Base-by-base conservation (phyloP, 768 basidiomycete genomes). In the Lactarius vividus region DNA sequence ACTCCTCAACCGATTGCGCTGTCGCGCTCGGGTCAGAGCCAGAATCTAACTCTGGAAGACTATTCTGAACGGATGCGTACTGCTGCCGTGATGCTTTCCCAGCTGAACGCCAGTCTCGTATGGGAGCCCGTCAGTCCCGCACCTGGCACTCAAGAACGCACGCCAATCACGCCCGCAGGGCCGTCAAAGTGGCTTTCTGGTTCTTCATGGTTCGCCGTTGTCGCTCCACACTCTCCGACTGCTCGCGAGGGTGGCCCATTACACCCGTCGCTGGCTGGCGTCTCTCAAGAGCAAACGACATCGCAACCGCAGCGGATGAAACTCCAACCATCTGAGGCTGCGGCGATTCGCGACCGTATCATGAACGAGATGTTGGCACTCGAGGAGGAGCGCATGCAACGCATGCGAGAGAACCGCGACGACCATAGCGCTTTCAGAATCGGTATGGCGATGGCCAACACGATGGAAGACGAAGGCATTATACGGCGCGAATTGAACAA, bases 41-140 rank as follows among this genome's bases (percentile, higher is more conserved):
- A 63, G 68, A 70, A 39, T 54, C 78, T 98, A 16, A 94, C 95
- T 0, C 80, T 99, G 28, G 96, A 99, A 71, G 96, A 99, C 71
- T 99, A 99, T 77, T 96, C 96, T 0, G 94, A 98, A 70, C 87
- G 97, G 59, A 99, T 99, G 97, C 87, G 94, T 9, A 97, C 95
- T 11, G 97, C 97, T 11, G 97, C 97, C 11, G 89, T 98, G 68
- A 98, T 99, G 97, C 87, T 99, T 33, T 88, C 97, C 1, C 97
- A 99, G 76, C 83, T 99, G 57, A 97, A 95, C 72, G 88, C 94
- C 1, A 92, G 83, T 72, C 81, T 90, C 59, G 79, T 84, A 35
- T 83, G 85, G 68, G 88, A 90, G 71, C 76, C 81, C 29, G 71
- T 79, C 4, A 16, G n/a, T 9, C 77, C 76, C 1, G 61, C 39